Percentiles rank a stretch among this genome's conserved stretches.
phyloP scores from a whole-genome alignment of 768 basidiomycete genomes.

The Kwoniella botswanensis region DNA sequence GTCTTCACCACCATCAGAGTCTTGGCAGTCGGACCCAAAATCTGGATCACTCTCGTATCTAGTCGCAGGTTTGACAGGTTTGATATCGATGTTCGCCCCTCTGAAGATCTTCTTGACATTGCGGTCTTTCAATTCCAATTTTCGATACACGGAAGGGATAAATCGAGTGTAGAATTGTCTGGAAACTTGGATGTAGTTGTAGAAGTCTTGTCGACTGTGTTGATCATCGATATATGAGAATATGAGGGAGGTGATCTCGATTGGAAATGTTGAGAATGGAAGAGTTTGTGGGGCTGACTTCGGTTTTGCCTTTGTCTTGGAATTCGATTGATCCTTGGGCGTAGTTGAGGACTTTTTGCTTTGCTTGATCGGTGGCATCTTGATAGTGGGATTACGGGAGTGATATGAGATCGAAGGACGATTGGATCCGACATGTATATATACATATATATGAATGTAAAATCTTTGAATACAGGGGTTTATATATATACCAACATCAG shows the following conservation, averaged over 20 bases:
- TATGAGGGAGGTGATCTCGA: not conserved
- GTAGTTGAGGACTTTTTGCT: not conserved
- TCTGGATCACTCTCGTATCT: no score
- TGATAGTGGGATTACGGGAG: no score
- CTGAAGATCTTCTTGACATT: not conserved
- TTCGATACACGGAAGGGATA: not conserved
- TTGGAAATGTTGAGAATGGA: not conserved
- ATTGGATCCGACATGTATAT: no score
- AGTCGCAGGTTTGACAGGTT: no score
- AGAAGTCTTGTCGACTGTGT: not conserved
- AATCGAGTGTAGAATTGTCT: not conserved
- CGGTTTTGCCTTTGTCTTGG: not conserved
- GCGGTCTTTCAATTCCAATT: not conserved
- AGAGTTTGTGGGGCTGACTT: not conserved
- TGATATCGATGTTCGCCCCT: not conserved
- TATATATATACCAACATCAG: no score
- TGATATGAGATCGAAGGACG: no score
- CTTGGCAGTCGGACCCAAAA: no score
- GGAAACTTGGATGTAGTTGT: not conserved
- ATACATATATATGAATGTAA: no score
- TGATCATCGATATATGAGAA: not conserved
- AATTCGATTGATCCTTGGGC: not conserved
- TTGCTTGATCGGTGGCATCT: not conserved
- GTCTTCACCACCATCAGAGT: no score
- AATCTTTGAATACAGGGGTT: no score